Base-by-base conservation (phyloP, 2,329 filamentous ascomycete genomes). In the Elsinoe fawcettii region DNA sequence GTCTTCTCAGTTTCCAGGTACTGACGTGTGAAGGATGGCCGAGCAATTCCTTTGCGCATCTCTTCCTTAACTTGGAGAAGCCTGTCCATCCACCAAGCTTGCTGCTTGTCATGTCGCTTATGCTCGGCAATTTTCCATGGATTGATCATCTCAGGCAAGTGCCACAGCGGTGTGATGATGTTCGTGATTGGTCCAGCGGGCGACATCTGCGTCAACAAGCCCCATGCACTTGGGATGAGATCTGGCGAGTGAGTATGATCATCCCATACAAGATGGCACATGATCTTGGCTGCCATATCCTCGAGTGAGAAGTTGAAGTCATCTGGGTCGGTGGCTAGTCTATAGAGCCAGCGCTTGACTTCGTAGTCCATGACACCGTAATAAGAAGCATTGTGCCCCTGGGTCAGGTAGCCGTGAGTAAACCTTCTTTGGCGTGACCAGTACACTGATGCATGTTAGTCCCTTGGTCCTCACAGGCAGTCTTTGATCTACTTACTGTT, bases 121-220 rank as follows among this genome's bases (percentile, higher is more conserved):
- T 70, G 72, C 64, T 81, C 78, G 5, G 75, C 74, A 12, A 69
- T 69, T 66, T 80, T 80, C 78, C 78, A 81, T 0, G 78, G 78
- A 61, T 80, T 80, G 46, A 80, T 70, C 12, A 66, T 61, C 58
- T 70, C 67, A 1, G 78, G 78, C 1, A 81, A 64, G 58, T 80
- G 72, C 78, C 78, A 80, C 0, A 82, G 70, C 3, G 77, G 78
- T 2, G 78, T 80, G 39, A 81, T 55, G 3, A 80, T 73, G 59
- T 81, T 81, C n/a, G 78, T 81, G 60, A 82, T 77, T 1, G 79
- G 78, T 0, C 79, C 79, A 23, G 79, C 78, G 0, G 79, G 79
- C 1, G 78, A 81, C 78, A 82, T 81, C 56, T 81, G 78, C 3
- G 73, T 80, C 14, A 81, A 68, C 1, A 81, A 69, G n/a, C 78